These are phyloP conservation scores for Lactarius sp. DNA, from an alignment of 768 basidiomycete genomes.

Conservation along the genomic window DNA sequence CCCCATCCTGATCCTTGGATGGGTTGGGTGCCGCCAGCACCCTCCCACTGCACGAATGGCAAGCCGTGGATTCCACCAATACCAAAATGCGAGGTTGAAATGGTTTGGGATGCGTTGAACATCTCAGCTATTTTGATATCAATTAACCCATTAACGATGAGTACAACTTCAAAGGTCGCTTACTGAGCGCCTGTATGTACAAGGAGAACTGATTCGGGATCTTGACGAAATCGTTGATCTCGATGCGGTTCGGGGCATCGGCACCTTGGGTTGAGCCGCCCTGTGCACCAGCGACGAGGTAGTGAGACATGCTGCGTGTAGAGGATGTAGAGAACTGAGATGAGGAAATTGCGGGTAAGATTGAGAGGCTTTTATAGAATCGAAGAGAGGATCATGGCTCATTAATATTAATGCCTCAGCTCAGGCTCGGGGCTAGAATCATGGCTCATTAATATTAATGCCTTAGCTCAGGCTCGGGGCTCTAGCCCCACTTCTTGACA, in stretches of 20 bases:
- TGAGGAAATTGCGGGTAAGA: background rate
- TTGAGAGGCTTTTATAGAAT: conserved; percentile 5
- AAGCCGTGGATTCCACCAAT: conserved; percentile 52
- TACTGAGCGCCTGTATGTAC: conserved; percentile 47
- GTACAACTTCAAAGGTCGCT: conserved; percentile 22
- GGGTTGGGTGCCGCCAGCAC: conserved; percentile 31
- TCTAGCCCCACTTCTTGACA: background rate
- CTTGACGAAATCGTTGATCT: conserved; percentile 32
- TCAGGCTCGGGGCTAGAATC: too few relatives aligned
- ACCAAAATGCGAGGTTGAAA: conserved; percentile 40
- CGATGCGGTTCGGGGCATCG: conserved; percentile 20
- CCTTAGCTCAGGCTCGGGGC: background rate
- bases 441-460: background rate
- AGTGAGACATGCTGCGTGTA: conserved; percentile 15
- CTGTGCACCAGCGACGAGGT: conserved; percentile 13
- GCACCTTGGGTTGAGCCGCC: conserved; percentile 15
- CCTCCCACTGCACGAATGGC: conserved; percentile 44
- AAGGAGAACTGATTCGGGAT: conserved; percentile 44
- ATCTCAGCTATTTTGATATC: conserved; percentile 30
- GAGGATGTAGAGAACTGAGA: background rate
- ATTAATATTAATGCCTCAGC: background rate
- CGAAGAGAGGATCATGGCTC: background rate
- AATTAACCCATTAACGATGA: background rate
- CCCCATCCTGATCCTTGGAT: conserved; percentile 31
- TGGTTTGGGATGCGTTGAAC: conserved; percentile 30